phyloP scores from a whole-genome alignment of 345 rosid species.

The Corymbia maculata region DNA sequence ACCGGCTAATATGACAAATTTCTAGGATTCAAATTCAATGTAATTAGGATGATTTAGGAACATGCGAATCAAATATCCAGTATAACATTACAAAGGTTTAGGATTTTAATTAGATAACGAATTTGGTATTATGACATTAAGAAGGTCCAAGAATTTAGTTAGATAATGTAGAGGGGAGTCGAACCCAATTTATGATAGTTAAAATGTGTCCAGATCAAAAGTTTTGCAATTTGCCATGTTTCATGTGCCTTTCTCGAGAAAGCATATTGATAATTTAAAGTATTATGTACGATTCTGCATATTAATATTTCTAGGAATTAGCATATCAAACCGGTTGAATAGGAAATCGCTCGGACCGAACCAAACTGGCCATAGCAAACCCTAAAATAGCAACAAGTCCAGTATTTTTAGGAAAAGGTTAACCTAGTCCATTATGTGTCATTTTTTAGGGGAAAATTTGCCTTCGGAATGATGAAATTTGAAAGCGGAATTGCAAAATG shows the following conservation, averaged over 20 bases:
- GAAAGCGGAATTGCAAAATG: too few species aligned
- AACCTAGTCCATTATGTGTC: too few species aligned
- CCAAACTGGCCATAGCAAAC: too few species aligned
- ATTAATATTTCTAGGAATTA: too few species aligned
- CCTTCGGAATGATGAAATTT: too few species aligned
- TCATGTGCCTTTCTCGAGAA: not conserved
- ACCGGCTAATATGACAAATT: not conserved
- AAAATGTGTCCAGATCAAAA: not conserved
- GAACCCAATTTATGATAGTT: not conserved
- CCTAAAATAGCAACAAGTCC: too few species aligned
- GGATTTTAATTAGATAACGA: not conserved
- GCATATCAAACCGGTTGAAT: too few species aligned
- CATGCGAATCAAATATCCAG: not conserved
- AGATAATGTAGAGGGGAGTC: not conserved
- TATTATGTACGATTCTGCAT: not conserved
- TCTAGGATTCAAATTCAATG: not conserved
- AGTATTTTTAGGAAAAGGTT: too few species aligned
- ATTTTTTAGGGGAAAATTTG: too few species aligned
- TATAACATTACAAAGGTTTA: not conserved
- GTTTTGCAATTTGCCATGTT: not conserved
- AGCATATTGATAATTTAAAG: not conserved
- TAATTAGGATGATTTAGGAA: not conserved
- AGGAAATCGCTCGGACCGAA: too few species aligned
- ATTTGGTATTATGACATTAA: not conserved
- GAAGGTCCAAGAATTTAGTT: not conserved